Base-by-base conservation (phyloP, 2,329 filamentous ascomycete genomes). In the Hymenoscyphus occultus region DNA sequence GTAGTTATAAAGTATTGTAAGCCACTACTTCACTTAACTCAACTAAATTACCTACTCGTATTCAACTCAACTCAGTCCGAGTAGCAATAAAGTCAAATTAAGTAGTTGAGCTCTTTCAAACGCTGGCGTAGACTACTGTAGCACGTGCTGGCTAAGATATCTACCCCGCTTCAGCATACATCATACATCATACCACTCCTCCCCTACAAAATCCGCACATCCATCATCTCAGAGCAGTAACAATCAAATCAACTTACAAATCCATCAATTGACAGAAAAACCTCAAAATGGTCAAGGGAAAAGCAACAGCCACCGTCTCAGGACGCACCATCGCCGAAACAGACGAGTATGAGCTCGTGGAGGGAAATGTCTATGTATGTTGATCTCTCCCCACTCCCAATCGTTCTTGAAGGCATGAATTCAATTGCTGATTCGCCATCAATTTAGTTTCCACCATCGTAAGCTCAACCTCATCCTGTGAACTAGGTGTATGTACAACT, bases 311-410 rank as follows among this genome's bases (percentile, higher is more conserved):
- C n/a, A 77, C 77, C n/a, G 71, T 81, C 61, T 78, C 79, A 65
- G 81, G 80, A 66, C 74, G 76, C 54, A 73, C 76, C 56, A 77
- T 83, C 69, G 81, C 81, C 57, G 76, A 79, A 64, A 79, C 80
- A 4, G 77, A 80, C 65, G 74, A 75, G 9, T 82, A 79, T 70
- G 78, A 81, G 66, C 72, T 79, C 22, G 80, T 83, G 5, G 81
- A 82, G 65, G 80, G 80, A 39, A 82, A 82, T 69, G 75, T 82
- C 68, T 82, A 82, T 70, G 80, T 80, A 70, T 48, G 70, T 59
- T 7, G 3, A 48, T 65, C n/a, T 42, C 57, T 14, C 5, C 14
- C 19, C 5, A 51, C 73, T 57, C 35, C 65, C 39, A 16, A 22
- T 57, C 12, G 9, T 5, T 12, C 13, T 40, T 39, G 3, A 16